Conservation (phyloP, 495 filamentous ascomycete genomes). For the Aspergillus taichungensis region DNA sequence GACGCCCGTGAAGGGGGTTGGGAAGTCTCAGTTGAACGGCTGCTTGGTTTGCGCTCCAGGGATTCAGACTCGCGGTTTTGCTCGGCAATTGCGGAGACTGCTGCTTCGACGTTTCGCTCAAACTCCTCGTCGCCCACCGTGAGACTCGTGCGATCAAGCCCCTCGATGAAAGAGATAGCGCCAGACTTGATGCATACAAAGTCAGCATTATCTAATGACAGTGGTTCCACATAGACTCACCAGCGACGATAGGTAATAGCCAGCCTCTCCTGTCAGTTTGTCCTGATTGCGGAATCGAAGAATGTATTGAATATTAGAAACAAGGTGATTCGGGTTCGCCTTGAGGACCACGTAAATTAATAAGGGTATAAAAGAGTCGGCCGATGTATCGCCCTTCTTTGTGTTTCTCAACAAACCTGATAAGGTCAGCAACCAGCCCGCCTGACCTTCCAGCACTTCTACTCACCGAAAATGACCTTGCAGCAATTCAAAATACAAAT, state of each 20-base stretch:
- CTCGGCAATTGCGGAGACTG: constrained; percentile 93
- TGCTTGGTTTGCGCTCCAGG: constrained; percentile 52
- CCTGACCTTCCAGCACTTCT: constrained; percentile 9
- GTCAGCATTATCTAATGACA: not conserved
- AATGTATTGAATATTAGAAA: constrained; percentile 98
- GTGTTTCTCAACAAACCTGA: constrained; percentile 81
- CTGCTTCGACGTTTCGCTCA: constrained; percentile 87
- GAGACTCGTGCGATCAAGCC: constrained; percentile 83
- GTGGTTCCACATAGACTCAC: constrained; percentile 29
- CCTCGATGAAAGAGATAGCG: constrained; percentile 94
- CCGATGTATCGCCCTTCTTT: constrained; percentile 79
- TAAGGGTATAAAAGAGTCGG: constrained; percentile 91
- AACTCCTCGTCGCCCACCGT: constrained; percentile 94
- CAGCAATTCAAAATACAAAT: constrained; percentile 98
- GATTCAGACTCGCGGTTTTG: constrained; percentile 54
- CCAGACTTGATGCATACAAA: constrained; percentile 55
- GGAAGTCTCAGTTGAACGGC: constrained; percentile 17
- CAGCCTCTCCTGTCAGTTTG: constrained; percentile 90
- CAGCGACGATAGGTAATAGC: constrained; percentile 96
- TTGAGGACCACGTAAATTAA: constrained; percentile 93
- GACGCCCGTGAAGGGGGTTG: constrained; percentile 45
- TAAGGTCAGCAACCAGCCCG: not conserved
- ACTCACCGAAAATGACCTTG: constrained; percentile 94
- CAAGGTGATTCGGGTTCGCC: constrained; percentile 87
- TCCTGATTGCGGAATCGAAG: constrained; percentile 94